These are phyloP conservation scores for Usnea hakonensis DNA, from an alignment of 495 filamentous ascomycete genomes.

Conservation along the genomic window DNA sequence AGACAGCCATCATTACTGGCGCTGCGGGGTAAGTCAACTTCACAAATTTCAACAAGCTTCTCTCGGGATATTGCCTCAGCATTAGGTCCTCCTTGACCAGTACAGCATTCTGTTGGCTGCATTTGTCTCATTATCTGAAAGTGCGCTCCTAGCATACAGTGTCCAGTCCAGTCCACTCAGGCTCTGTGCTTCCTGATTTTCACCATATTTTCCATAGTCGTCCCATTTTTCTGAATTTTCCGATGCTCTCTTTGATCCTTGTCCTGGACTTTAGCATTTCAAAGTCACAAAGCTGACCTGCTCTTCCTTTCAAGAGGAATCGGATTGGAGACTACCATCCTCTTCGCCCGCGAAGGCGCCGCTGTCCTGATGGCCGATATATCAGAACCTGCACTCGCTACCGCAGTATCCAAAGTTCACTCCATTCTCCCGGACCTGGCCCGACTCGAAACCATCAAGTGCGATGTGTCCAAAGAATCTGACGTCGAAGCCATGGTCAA, in stretches of 20 bases:
- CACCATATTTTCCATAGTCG: too few relatives aligned
- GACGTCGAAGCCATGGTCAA: slow-evolving; percentile 66
- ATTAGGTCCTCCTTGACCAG: background rate
- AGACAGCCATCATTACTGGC: slow-evolving; percentile 91
- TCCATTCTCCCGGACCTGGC: slow-evolving; percentile 51
- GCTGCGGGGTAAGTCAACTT: slow-evolving; percentile 66
- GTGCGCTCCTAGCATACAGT: background rate
- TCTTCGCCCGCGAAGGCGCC: slow-evolving; percentile 86
- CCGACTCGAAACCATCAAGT: slow-evolving; percentile 53
- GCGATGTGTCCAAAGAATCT: slow-evolving; percentile 64
- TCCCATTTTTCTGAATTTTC: background rate
- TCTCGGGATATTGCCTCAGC: background rate
- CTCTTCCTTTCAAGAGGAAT: slow-evolving; percentile 58
- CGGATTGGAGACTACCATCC: slow-evolving; percentile 87
- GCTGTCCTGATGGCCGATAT: slow-evolving; percentile 82
- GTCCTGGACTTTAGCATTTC: background rate
- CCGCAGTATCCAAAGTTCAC: slow-evolving; percentile 61
- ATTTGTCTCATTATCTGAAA: background rate
- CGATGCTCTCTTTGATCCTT: background rate
- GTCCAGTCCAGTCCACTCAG: background rate
- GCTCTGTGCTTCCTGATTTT: background rate
- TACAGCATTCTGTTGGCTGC: background rate
- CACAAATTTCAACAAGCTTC: too few relatives aligned
- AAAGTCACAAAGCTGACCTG: background rate
- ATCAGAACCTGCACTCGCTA: slow-evolving; percentile 61